Conservation (phyloP, 768 basidiomycete species). For the Rhizopogon vesiculosus region DNA sequence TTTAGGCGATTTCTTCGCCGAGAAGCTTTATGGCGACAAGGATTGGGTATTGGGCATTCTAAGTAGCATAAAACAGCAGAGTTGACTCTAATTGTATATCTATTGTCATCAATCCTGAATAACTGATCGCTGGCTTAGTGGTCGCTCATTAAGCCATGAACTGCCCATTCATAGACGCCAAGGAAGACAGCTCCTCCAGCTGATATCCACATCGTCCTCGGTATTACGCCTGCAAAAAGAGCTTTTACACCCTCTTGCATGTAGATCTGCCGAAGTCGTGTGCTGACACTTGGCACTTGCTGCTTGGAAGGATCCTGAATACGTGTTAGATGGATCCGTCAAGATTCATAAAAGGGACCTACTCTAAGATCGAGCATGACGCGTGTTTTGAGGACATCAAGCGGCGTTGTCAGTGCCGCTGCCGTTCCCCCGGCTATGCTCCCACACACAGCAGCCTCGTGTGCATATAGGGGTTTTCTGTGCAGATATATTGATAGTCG, state of each 20-base stretch:
- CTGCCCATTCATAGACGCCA: constrained; percentile 89
- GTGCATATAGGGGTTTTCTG: constrained; percentile 55
- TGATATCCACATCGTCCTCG: constrained; percentile 94
- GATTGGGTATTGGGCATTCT: constrained; percentile 63
- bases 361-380: constrained; percentile 93
- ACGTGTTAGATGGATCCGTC: not conserved
- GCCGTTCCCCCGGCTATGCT: constrained; percentile 88
- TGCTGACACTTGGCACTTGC: constrained; percentile 48
- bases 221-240: constrained; percentile 83
- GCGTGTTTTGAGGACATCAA: constrained; percentile 95
- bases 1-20: constrained; percentile 62
- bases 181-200: constrained; percentile 96
- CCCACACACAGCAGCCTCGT: constrained; percentile 85
- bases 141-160: constrained; percentile 42
- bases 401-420: constrained; percentile 86
- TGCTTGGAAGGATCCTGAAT: constrained; percentile 46
- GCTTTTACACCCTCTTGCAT: constrained; percentile 64
- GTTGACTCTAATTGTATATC: constrained; percentile 2
- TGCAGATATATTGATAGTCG: constrained; percentile 51
- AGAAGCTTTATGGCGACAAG: constrained; percentile 50
- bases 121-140: constrained; percentile 2
- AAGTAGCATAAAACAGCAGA: constrained; percentile 17
- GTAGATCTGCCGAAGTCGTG: constrained; percentile 65
- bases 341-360: constrained; percentile 15
- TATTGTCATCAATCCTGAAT: not conserved